Evolutionary conservation across 2,329 filamentous ascomycete species (phyloP).

Genomic region (Calonectria honghensis): DNA sequence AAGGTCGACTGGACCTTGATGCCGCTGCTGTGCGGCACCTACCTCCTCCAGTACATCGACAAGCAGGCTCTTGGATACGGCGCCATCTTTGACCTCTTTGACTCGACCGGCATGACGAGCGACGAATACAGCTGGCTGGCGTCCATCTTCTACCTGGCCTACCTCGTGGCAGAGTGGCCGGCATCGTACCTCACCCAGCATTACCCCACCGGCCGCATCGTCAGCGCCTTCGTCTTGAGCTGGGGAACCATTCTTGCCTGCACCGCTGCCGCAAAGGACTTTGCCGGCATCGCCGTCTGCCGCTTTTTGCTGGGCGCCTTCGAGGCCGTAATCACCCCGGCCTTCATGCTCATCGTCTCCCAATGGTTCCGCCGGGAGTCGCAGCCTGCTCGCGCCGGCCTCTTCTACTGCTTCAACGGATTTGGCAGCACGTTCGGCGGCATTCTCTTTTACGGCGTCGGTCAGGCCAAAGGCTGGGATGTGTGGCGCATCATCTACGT

Average conservation of each 20-base stretch:
- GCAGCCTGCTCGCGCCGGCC: slow-evolving; percentile 67
- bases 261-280: slow-evolving; percentile 65
- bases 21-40: slow-evolving; percentile 71
- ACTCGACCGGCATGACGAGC: slow-evolving; percentile 66
- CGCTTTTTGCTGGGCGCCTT: slow-evolving; percentile 69
- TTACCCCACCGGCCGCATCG: slow-evolving; percentile 59
- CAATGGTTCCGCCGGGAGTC: slow-evolving; percentile 70
- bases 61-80: slow-evolving; percentile 73
- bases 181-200: slow-evolving; percentile 61
- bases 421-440: slow-evolving; percentile 65
- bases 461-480: slow-evolving; percentile 66
- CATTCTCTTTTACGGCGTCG: slow-evolving; percentile 71
- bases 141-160: slow-evolving; percentile 73
- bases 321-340: slow-evolving; percentile 69
- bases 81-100: slow-evolving; percentile 73
- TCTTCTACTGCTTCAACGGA: slow-evolving; percentile 66
- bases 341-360: slow-evolving; percentile 70
- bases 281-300: slow-evolving; percentile 65
- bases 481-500: slow-evolving; percentile 74
- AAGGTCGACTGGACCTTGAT: slow-evolving; percentile 71
- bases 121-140: slow-evolving; percentile 73
- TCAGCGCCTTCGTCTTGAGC: slow-evolving; percentile 57
- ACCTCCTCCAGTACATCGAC: slow-evolving; percentile 73
- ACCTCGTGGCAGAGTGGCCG: slow-evolving; percentile 65
- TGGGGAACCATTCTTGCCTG: slow-evolving; percentile 67